Evolutionary conservation across 352 stramenopile species (phyloP).

Genomic region (Pythium dissimile): DNA sequence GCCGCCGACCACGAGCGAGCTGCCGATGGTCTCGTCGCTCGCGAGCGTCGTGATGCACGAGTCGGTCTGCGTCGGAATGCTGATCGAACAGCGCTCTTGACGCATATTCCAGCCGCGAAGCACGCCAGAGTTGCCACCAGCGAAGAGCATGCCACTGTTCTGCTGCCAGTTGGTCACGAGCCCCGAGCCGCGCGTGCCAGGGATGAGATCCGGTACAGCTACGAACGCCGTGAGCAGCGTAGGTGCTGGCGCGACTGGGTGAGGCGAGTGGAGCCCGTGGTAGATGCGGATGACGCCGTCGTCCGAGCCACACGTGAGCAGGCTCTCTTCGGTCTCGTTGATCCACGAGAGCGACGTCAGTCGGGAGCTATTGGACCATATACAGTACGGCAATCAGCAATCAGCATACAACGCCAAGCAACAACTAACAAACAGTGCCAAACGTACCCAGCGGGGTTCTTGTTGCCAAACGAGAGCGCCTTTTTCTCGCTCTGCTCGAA

Average conservation of each 20-base stretch:
- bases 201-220: constrained; percentile 90
- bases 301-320: constrained; percentile 95
- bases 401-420: background rate
- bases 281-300: constrained; percentile 97
- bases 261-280: constrained; percentile 73
- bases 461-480: constrained; percentile 80
- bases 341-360: constrained; percentile 97
- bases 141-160: constrained; percentile 84
- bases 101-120: constrained; percentile 95
- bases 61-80: constrained; percentile 85
- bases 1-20: constrained; percentile 86
- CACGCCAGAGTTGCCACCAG: constrained; percentile 90
- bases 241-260: constrained; percentile 41
- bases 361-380: constrained; percentile 72
- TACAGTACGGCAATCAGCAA: too few relatives aligned
- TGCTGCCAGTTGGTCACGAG: constrained; percentile 97
- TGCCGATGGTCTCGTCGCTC: constrained; percentile 63
- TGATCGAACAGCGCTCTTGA: constrained; percentile 84
- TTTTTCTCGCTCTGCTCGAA: constrained; percentile 89
- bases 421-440: background rate
- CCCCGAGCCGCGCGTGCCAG: constrained; percentile 88
- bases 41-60: constrained; percentile 90
- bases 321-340: constrained; percentile 91
- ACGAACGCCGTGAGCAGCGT: constrained; percentile 91
- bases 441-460: constrained; percentile 74